Evolutionary conservation across 148 eudicot species (phyloP).

Genomic region (Fagopyrum esculentum): DNA sequence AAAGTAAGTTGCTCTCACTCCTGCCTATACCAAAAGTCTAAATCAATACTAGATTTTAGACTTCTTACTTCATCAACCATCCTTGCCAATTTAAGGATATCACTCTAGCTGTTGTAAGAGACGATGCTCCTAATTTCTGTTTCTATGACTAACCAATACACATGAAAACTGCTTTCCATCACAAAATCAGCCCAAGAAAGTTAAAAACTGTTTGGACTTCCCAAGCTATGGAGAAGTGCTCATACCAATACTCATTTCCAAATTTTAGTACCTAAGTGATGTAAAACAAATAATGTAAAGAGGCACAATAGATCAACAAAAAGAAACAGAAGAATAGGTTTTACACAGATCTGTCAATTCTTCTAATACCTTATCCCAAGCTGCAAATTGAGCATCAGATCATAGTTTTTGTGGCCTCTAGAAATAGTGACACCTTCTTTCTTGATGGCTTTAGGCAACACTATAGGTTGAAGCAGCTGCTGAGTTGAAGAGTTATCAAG

Average conservation of each 20-base stretch:
- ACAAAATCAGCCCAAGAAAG: background rate
- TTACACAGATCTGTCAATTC: background rate
- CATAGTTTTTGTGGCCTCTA: constrained; percentile 82
- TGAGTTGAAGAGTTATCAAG: constrained; percentile 20
- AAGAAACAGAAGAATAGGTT: background rate
- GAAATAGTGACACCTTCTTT: constrained; percentile 64
- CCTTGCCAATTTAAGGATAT: no score
- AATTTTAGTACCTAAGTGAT: background rate
- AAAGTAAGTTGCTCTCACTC: no score
- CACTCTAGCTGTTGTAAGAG: no score
- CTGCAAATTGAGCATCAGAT: constrained; percentile 91
- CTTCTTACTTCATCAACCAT: no score
- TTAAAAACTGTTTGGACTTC: background rate
- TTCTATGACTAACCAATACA: background rate
- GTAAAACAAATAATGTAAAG: background rate
- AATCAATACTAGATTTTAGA: no score
- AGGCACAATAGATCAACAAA: background rate
- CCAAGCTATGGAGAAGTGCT: background rate
- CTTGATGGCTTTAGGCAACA: constrained; percentile 30
- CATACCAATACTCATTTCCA: background rate
- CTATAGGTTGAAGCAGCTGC: constrained; percentile 25
- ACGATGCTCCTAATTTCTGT: no score
- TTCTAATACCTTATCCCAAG: constrained; percentile 76
- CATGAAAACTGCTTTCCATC: background rate
- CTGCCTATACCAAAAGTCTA: no score